phyloP scores from a whole-genome alignment of 768 basidiomycete species.

The Psilocybe sp. region DNA sequence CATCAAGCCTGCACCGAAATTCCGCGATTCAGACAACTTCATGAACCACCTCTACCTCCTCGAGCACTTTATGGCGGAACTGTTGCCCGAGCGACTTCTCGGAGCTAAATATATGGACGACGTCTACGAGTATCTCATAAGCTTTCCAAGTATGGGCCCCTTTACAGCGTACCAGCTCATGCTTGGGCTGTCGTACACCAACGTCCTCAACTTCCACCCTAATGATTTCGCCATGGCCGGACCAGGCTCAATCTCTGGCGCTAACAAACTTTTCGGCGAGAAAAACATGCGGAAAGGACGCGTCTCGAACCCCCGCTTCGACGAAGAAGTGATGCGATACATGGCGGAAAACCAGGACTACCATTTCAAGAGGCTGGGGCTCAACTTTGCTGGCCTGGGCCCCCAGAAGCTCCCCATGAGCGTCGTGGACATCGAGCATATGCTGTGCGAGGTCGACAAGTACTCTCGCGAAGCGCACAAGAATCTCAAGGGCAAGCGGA shows the following conservation, averaged over 20 bases:
- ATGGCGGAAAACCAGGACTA: constrained; percentile 54
- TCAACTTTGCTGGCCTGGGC: constrained; percentile 52
- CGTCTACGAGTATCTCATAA: constrained; percentile 54
- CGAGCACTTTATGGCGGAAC: constrained; percentile 54
- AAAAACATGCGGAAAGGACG: constrained; percentile 29
- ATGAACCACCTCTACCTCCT: constrained; percentile 65
- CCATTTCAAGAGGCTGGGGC: constrained; percentile 59
- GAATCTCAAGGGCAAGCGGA: constrained; percentile 38
- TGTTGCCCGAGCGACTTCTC: constrained; percentile 47
- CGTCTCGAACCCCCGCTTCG: constrained; percentile 31
- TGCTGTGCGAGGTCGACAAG: constrained; percentile 78
- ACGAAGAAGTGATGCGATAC: constrained; percentile 62
- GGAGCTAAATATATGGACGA: constrained; percentile 57
- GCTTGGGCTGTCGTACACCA: constrained; percentile 56
- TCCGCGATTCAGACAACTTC: constrained; percentile 43
- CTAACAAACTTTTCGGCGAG: constrained; percentile 64
- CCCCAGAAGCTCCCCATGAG: constrained; percentile 48
- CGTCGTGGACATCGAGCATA: constrained; percentile 75
- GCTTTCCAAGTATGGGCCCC: constrained; percentile 70
- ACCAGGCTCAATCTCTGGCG: constrained; percentile 62
- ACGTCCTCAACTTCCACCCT: constrained; percentile 57
- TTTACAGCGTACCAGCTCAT: constrained; percentile 73
- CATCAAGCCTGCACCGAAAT: constrained; percentile 65
- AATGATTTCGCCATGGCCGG: constrained; percentile 72
- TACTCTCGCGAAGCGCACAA: constrained; percentile 63